Conservation (phyloP, 371 early-diverging fungal species). For the Fennellomyces sp. region DNA sequence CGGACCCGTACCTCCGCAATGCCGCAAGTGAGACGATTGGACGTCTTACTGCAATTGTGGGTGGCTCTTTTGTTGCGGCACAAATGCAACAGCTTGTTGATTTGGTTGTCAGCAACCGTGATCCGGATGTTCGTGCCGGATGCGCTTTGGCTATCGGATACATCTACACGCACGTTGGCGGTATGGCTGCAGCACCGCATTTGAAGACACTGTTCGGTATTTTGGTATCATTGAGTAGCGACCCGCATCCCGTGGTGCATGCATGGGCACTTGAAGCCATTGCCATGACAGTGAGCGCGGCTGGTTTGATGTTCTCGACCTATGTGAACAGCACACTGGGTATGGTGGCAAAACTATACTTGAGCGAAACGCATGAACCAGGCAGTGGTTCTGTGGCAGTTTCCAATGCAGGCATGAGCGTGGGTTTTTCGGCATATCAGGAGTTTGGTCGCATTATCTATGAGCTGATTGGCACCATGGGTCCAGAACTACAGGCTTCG, state of each 20-base stretch:
- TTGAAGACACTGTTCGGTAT: conserved; percentile 89
- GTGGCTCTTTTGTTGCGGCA: conserved; percentile 74
- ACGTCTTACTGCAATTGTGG: conserved; percentile 74
- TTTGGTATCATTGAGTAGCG: conserved; percentile 86
- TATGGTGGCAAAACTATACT: conserved; percentile 80
- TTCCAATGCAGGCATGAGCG: conserved; percentile 64
- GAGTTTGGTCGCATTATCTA: conserved; percentile 88
- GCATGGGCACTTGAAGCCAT: conserved; percentile 91
- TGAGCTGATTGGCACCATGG: conserved; percentile 87
- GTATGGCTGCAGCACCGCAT: conserved; percentile 86
- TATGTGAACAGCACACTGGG: conserved; percentile 88
- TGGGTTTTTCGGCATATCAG: conserved; percentile 67
- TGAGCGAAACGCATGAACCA: conserved; percentile 88
- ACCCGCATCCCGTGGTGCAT: conserved; percentile 93
- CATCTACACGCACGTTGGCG: conserved; percentile 88
- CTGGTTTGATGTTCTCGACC: conserved; percentile 89
- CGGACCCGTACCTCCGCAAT: conserved; percentile 75
- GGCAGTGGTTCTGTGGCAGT: conserved; percentile 65
- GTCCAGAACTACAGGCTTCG: conserved; percentile 87
- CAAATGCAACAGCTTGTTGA: conserved; percentile 86
- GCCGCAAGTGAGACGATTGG: conserved; percentile 87
- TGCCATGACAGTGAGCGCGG: conserved; percentile 84
- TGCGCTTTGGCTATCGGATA: conserved; percentile 89
- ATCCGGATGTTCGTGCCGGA: conserved; percentile 93
- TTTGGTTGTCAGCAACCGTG: conserved; percentile 88